Evolutionary conservation across 371 early-diverging fungal genomes (phyloP), one percentile per base, ranked within the genome.

Genomic region (Zychaea mexicana): DNA sequence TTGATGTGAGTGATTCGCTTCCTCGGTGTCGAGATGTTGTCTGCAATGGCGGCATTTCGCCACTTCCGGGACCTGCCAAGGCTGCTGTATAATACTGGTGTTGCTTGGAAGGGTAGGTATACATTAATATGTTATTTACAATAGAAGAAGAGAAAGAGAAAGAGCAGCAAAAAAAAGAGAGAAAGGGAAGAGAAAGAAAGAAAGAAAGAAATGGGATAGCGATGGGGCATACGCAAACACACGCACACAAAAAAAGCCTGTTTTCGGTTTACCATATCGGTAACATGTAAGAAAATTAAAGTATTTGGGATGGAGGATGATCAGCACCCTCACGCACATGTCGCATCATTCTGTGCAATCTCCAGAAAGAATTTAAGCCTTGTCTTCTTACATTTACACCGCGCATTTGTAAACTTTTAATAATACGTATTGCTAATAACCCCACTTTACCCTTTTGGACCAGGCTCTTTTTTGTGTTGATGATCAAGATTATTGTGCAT

Each of bases 241-340:
- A 52, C 52, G 12, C 49, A 49, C 22, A 49, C 22, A 45, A 22
- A 28, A n/a, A 15, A 19, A 36, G 45, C 7, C 54, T 63, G 64
- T 54, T 55, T 47, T 62, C 62, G 53, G 54, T 56, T 63, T 63
- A 57, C 55, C 57, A 63, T 56, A 56, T 42, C 64, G 42, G 38
- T 32, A 30, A 5, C n/a, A 5, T n/a, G 3, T 15, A 42, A 7
- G n/a, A 42, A 17, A 42, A 42, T 42, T 17, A 15, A 42, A 42
- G 15, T n/a, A n/a, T n/a, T n/a, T n/a, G n/a, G n/a, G n/a, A n/a
- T 33, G 33, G 33, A 33, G 12, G 45, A 45, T 10, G 45, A 6
- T 45, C 17, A 45, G 17, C 5, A 12, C 45, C 5, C 45, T 45
- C 4, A 45, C 19, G 17, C 45, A 45, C n/a, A 10, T 12, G n/a